Conservation (phyloP, 2,329 filamentous ascomycete species). For the Xylariaceae sp. region DNA sequence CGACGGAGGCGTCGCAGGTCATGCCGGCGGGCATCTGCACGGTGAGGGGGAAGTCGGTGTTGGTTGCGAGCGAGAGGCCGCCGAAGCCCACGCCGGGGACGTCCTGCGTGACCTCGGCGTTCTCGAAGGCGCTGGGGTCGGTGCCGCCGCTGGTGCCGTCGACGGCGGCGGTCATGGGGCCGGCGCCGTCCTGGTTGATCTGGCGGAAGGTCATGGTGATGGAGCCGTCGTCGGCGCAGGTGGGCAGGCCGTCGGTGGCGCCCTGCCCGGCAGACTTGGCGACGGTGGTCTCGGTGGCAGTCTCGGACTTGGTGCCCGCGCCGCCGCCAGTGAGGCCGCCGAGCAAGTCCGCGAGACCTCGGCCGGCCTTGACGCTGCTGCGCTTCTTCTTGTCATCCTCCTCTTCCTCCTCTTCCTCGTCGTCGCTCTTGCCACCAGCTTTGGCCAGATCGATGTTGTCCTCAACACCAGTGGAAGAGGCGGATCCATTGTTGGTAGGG, state of each 20-base stretch:
- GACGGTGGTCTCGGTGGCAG: slow-evolving; percentile 46
- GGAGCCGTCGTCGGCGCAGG: slow-evolving; percentile 54
- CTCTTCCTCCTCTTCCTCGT: too few species aligned
- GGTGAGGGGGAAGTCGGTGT: slow-evolving; percentile 60
- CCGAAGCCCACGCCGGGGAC: slow-evolving; percentile 54
- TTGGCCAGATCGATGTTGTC: slow-evolving; percentile 30
- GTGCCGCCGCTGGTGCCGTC: slow-evolving; percentile 61
- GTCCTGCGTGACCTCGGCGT: slow-evolving; percentile 54
- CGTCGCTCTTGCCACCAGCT: slow-evolving; percentile 11
- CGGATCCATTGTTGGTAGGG: slow-evolving; percentile 31
- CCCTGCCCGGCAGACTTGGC: slow-evolving; percentile 51
- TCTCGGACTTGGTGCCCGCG: slow-evolving; percentile 39
- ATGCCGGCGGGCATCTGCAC: slow-evolving; percentile 64
- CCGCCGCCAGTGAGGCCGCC: slow-evolving; percentile 18
- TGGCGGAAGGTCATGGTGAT: slow-evolving; percentile 64
- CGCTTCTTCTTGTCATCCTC: neutral
- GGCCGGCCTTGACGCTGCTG: slow-evolving; percentile 22
- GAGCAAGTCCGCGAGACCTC: slow-evolving; percentile 27
- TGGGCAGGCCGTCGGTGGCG: slow-evolving; percentile 52
- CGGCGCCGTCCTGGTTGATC: slow-evolving; percentile 68
- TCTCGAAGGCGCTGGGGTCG: slow-evolving; percentile 55
- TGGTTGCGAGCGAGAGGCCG: slow-evolving; percentile 55
- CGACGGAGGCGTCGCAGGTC: slow-evolving; percentile 58
- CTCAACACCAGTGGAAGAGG: slow-evolving; percentile 36
- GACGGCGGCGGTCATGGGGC: slow-evolving; percentile 55